Percentiles rank a stretch among this genome's conserved stretches.
These are phyloP conservation scores for Diaporthe aspalathi DNA, from an alignment of 2,329 filamentous ascomycete genomes.

Conservation along the genomic window DNA sequence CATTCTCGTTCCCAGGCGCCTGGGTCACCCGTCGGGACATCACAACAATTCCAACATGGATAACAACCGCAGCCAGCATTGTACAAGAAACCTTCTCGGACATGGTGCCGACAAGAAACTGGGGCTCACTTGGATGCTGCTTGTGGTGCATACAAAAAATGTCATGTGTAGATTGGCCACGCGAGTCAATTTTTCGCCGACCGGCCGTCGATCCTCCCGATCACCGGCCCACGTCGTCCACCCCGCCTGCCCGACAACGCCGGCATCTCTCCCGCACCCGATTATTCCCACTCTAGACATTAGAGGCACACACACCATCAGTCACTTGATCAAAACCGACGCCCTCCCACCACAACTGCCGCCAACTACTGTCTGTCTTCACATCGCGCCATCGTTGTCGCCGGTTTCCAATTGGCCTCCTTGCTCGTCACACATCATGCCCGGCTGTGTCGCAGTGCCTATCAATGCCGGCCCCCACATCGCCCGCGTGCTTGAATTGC, in stretches of 20 bases:
- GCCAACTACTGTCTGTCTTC: not conserved
- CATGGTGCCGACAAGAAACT: not conserved
- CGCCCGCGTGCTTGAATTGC: constrained; percentile 4
- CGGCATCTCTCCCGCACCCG: constrained; percentile 13
- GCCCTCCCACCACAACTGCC: constrained; percentile 1
- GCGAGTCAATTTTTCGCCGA: constrained; percentile 23
- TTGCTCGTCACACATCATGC: not conserved
- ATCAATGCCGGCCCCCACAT: constrained; percentile 15
- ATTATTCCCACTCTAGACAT: not conserved
- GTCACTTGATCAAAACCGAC: not conserved
- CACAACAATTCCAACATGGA: not conserved
- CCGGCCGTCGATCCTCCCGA: constrained; percentile 9
- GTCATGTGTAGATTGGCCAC: constrained; percentile 21
- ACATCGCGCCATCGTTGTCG: constrained; percentile 25
- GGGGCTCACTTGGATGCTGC: not conserved
- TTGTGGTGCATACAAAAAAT: not conserved
- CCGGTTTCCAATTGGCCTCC: constrained; percentile 27
- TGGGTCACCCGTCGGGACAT: not conserved
- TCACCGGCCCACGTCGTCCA: not conserved
- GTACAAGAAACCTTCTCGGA: not conserved
- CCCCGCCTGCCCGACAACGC: not conserved
- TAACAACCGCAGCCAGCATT: not conserved
- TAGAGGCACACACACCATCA: not conserved
- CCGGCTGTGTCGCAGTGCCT: not conserved
- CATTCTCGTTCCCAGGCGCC: not conserved